These are phyloP conservation scores for Nidularia sp. DNA, from an alignment of 768 basidiomycete genomes.

Conservation along the genomic window DNA sequence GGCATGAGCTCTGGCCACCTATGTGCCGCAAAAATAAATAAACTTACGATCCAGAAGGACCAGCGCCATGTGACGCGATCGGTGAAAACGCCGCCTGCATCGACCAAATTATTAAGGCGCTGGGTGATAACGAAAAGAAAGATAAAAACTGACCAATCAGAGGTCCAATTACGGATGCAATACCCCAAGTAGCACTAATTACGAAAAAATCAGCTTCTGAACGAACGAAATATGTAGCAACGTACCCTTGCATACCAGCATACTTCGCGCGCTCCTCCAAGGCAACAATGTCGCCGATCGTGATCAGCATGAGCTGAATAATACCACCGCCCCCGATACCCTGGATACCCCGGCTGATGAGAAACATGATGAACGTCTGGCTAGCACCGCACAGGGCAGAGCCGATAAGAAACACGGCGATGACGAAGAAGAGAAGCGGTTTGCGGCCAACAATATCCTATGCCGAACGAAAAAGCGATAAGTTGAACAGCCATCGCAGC, in stretches of 20 bases:
- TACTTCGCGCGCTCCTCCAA: neutral
- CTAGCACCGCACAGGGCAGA: neutral
- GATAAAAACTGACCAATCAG: neutral
- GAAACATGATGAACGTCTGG: neutral
- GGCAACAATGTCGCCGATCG: neutral
- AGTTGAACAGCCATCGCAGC: too few species aligned
- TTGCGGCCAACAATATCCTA: neutral
- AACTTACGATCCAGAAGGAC: neutral
- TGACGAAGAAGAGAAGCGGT: neutral
- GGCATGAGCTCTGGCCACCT: neutral
- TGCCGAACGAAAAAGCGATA: too few species aligned
- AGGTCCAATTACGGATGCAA: neutral
- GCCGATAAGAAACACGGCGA: neutral
- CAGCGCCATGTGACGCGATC: neutral
- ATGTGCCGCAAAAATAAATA: neutral
- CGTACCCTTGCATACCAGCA: neutral
- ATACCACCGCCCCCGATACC: neutral
- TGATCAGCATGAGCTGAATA: neutral
- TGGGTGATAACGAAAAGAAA: too few species aligned
- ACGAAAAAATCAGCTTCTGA: neutral
- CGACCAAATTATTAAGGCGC: too few species aligned
- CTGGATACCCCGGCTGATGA: neutral
- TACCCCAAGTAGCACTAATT: neutral
- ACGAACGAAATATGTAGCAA: neutral
- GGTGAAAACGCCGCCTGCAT: neutral